Percentiles rank a stretch among this genome's conserved stretches.
Evolutionary conservation across 2,329 filamentous ascomycete species (phyloP).

Genomic region (Xylariaceae sp.): DNA sequence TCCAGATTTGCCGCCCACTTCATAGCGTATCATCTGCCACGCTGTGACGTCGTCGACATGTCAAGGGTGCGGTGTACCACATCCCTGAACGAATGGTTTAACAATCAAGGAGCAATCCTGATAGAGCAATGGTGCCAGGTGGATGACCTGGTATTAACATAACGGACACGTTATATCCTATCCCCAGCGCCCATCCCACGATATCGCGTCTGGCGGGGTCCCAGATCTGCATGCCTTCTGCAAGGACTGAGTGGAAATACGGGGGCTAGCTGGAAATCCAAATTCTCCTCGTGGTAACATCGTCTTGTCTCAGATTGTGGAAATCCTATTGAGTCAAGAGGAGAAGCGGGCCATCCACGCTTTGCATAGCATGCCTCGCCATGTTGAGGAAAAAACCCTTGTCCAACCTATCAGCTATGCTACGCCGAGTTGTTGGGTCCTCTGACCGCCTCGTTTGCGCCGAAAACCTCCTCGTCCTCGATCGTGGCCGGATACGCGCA

Average conservation of each 20-base stretch:
- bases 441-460: constrained; percentile 9
- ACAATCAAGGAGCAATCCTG: not conserved
- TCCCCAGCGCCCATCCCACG: not conserved
- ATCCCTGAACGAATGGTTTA: not conserved
- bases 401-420: not conserved
- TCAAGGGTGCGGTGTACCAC: not conserved
- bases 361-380: not conserved
- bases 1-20: not conserved
- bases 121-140: not conserved
- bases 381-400: not conserved
- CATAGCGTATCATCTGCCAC: not conserved
- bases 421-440: not conserved
- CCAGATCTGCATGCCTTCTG: not conserved
- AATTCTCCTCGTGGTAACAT: not conserved
- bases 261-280: not conserved
- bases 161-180: constrained; percentile 1
- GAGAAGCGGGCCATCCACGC: not conserved
- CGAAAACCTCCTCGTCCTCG: constrained; percentile 1
- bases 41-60: not conserved
- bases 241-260: not conserved
- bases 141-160: not conserved
- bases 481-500: constrained; percentile 11
- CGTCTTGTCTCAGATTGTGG: not conserved
- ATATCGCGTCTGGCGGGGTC: not conserved
- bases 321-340: not conserved